A percentile compares a stretch with the other conserved stretches of the same genome.
phyloP scores from a whole-genome alignment of 495 filamentous ascomycete species.

The Astrothelium macrocarpum region DNA sequence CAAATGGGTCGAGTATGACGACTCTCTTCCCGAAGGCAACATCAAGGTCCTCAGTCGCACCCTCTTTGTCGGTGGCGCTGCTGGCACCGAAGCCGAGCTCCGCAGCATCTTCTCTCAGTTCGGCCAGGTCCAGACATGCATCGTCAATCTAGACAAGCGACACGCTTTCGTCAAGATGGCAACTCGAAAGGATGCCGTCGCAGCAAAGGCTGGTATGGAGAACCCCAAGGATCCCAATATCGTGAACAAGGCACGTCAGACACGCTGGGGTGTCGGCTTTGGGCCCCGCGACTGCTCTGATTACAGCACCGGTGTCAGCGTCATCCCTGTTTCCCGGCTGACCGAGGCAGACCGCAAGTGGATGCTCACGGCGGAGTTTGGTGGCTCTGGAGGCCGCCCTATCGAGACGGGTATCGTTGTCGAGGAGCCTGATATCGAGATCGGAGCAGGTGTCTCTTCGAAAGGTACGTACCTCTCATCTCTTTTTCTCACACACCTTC shows the following conservation, averaged over 20 bases:
- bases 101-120: conserved; percentile 65
- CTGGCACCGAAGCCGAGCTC: conserved; percentile 71
- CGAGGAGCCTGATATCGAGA: conserved; percentile 97
- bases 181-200: conserved; percentile 70
- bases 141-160: conserved; percentile 93
- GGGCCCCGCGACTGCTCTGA: conserved; percentile 96
- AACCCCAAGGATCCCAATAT: conserved; percentile 59
- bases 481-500: conserved; percentile 7
- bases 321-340: conserved; percentile 83
- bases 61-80: conserved; percentile 92
- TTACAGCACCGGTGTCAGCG: conserved; percentile 81
- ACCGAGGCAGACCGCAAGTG: conserved; percentile 96
- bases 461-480: conserved; percentile 46
- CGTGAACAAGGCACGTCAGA: conserved; percentile 76
- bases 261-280: conserved; percentile 95
- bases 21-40: conserved; percentile 54
- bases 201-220: conserved; percentile 87
- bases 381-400: conserved; percentile 74
- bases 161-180: conserved; percentile 99
- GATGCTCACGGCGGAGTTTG: conserved; percentile 91
- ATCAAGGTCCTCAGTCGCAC: conserved; percentile 95
- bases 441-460: conserved; percentile 90
- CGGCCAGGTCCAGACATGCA: conserved; percentile 88
- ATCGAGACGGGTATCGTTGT: conserved; percentile 80
- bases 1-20: conserved; percentile 72